Evolutionary conservation across 495 filamentous ascomycete genomes (phyloP).

Genomic region (Melanomma pulvis-pyrius): DNA sequence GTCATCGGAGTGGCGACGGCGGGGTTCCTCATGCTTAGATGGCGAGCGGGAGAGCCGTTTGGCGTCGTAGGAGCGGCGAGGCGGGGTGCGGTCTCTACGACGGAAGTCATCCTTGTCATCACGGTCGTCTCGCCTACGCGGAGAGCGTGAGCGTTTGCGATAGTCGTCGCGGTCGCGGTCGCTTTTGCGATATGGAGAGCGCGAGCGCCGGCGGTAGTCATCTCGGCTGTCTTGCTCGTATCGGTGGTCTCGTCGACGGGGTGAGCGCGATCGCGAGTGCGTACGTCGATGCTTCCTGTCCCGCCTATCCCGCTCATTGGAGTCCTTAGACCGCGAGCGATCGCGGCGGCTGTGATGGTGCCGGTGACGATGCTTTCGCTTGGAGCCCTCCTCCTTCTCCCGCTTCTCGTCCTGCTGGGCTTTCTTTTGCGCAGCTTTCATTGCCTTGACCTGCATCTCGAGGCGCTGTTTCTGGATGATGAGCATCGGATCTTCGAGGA

Average conservation of each 20-base stretch:
- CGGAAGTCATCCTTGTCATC: conserved; percentile 19
- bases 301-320: not conserved
- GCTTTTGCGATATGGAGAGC: conserved; percentile 40
- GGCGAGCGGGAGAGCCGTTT: conserved; percentile 21
- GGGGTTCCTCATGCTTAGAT: not conserved
- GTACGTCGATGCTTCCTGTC: conserved; percentile 3
- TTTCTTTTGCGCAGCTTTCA: conserved; percentile 60
- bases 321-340: conserved; percentile 5
- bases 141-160: conserved; percentile 22
- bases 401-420: conserved; percentile 49
- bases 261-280: conserved; percentile 3
- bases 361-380: conserved; percentile 24
- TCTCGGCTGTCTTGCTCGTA: conserved; percentile 35
- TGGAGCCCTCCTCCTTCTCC: conserved; percentile 39
- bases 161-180: conserved; percentile 9
- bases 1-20: conserved; percentile 1
- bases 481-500: conserved; percentile 84
- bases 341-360: conserved; percentile 32
- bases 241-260: conserved; percentile 10
- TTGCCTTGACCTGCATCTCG: conserved; percentile 77
- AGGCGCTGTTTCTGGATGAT: conserved; percentile 93
- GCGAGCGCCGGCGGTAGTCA: conserved; percentile 38
- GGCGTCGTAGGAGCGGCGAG: conserved; percentile 3
- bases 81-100: conserved; percentile 6
- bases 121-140: conserved; percentile 2